A percentile compares a stretch with the other conserved stretches of the same genome.
Evolutionary conservation across 306 rosid species (phyloP).

Genomic region (Ammopiptanthus mongolicus): DNA sequence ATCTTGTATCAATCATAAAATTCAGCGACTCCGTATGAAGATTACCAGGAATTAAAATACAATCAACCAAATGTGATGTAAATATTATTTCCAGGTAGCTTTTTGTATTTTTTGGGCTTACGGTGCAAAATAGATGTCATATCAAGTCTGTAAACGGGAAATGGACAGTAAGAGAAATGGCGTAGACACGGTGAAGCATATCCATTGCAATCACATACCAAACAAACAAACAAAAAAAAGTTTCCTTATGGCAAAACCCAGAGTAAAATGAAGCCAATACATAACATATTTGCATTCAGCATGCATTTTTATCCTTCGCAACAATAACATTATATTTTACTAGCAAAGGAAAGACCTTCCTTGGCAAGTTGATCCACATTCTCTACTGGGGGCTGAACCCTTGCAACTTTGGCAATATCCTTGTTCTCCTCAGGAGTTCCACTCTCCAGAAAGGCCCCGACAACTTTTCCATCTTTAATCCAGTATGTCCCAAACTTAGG

Average conservation of each 20-base stretch:
- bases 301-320: conserved; percentile 6
- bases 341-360: conserved; percentile 82
- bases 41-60: background rate
- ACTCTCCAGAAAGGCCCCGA: conserved; percentile 77
- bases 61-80: background rate
- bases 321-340: conserved; percentile 40
- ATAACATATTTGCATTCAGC: conserved; percentile 15
- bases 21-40: background rate
- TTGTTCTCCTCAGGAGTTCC: conserved; percentile 85
- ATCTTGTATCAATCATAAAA: background rate
- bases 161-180: background rate
- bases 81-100: background rate
- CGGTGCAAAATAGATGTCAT: background rate
- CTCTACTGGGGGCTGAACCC: conserved; percentile 58
- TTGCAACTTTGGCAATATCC: conserved; percentile 89
- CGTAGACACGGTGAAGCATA: background rate
- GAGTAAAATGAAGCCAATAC: background rate
- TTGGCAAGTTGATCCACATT: conserved; percentile 56
- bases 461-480: conserved; percentile 83
- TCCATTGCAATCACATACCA: background rate
- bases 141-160: background rate
- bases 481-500: conserved; percentile 91
- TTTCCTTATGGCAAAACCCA: background rate
- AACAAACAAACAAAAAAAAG: background rate
- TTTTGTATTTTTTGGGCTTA: background rate